A percentile compares a stretch with the other conserved stretches of the same genome.
Evolutionary conservation across 306 rosid genomes (phyloP).

Genomic region (Parietaria judaica): DNA sequence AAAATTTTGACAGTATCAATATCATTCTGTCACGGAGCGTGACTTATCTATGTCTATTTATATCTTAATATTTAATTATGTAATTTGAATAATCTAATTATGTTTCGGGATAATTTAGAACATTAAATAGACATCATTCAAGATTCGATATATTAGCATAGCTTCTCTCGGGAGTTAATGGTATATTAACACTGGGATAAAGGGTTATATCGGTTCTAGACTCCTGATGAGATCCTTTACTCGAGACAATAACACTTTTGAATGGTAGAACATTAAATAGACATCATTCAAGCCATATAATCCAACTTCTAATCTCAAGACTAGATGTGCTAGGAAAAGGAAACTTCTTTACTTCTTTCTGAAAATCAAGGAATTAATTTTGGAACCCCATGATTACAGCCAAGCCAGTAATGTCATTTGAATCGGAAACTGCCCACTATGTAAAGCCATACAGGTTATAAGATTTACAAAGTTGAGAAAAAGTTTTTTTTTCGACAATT

Average conservation of each 20-base stretch:
- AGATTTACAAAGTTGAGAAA: background rate
- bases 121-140: too few species aligned
- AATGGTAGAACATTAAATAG: background rate
- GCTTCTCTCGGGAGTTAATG: too few species aligned
- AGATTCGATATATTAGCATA: too few species aligned
- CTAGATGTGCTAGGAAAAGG: background rate
- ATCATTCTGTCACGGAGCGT: too few species aligned
- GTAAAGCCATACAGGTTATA: background rate
- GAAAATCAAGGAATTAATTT: background rate
- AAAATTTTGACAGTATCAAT: background rate
- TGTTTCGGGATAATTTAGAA: too few species aligned
- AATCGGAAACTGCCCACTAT: background rate
- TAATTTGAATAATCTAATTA: too few species aligned
- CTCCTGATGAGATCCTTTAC: background rate
- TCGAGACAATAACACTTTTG: background rate
- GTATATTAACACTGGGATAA: background rate
- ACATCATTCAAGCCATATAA: slow-evolving; percentile 5
- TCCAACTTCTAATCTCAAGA: background rate
- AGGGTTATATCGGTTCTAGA: background rate
- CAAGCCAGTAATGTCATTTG: background rate
- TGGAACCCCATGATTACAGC: background rate
- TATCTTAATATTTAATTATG: too few species aligned
- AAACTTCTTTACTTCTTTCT: background rate
- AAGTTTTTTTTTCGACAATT: background rate
- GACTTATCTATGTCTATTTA: too few species aligned